phyloP scores from a whole-genome alignment of 805 yeast genomes.

The Kodamaea jinghongensis region DNA sequence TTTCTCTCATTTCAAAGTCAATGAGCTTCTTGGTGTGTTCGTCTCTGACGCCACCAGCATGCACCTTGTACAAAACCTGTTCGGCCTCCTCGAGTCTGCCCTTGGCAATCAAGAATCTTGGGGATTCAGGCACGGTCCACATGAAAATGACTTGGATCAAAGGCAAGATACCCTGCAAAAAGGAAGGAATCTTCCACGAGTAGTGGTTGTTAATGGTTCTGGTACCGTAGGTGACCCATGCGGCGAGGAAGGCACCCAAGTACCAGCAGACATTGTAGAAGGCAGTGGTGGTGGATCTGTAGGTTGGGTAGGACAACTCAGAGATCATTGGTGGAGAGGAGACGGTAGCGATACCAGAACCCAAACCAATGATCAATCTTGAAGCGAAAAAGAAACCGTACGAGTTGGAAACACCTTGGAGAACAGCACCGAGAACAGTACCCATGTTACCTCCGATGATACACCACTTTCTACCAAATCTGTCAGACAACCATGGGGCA shows the following conservation, averaged over 20 bases:
- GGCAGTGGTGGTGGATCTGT: slow-evolving; percentile 26
- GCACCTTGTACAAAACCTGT: slow-evolving; percentile 32
- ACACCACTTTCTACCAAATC: slow-evolving; percentile 38
- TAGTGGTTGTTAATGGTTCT: slow-evolving; percentile 26
- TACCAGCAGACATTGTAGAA: slow-evolving; percentile 52
- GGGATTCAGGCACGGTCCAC: slow-evolving; percentile 42
- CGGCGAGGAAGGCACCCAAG: slow-evolving; percentile 52
- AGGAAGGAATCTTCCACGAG: slow-evolving; percentile 57
- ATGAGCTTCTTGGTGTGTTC: slow-evolving; percentile 16
- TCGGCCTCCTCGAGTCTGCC: slow-evolving; percentile 26
- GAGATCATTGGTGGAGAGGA: slow-evolving; percentile 50
- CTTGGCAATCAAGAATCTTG: slow-evolving; percentile 26
- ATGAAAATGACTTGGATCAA: slow-evolving; percentile 34
- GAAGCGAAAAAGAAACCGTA: slow-evolving; percentile 40
- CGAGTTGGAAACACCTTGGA: slow-evolving; percentile 36
- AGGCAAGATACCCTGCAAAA: slow-evolving; percentile 50
- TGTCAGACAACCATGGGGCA: slow-evolving; percentile 33
- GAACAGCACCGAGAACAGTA: slow-evolving; percentile 32
- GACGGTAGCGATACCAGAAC: slow-evolving; percentile 40
- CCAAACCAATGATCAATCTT: slow-evolving; percentile 50
- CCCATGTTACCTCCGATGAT: slow-evolving; percentile 24
- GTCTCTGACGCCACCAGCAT: slow-evolving; percentile 38
- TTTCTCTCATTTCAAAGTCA: slow-evolving; percentile 24
- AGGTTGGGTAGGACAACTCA: slow-evolving; percentile 49
- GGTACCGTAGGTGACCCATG: slow-evolving; percentile 51